A percentile compares a stretch with the other conserved stretches of the same genome.
Evolutionary conservation across 768 basidiomycete genomes (phyloP).

Genomic region (Tremella fuciformis): DNA sequence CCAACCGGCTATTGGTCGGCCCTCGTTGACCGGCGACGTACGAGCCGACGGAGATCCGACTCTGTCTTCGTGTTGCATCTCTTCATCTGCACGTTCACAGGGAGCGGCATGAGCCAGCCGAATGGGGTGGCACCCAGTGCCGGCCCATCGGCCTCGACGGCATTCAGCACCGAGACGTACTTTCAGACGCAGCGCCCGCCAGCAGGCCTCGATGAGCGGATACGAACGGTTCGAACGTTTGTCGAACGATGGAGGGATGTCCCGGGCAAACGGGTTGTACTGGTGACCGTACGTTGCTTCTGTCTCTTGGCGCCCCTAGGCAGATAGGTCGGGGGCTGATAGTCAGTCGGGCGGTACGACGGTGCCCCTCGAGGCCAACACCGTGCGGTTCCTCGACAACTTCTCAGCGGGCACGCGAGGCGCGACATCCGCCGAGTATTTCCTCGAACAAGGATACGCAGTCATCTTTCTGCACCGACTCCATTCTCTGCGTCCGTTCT

Average conservation of each 20-base stretch:
- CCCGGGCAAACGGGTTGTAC: conserved; percentile 71
- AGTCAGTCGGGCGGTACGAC: conserved; percentile 93
- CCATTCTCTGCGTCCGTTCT: conserved; percentile 96
- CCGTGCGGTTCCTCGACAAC: conserved; percentile 97
- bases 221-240: conserved; percentile 68
- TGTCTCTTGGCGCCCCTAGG: conserved; percentile 4
- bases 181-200: conserved; percentile 85
- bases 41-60: too few species aligned
- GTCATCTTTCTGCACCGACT: conserved; percentile 99
- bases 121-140: neutral
- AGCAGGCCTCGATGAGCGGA: conserved; percentile 60
- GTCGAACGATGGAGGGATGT: conserved; percentile 63
- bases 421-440: conserved; percentile 96
- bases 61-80: too few species aligned
- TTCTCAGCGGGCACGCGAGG: conserved; percentile 98
- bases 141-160: conserved; percentile 5
- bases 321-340: neutral
- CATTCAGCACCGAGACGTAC: conserved; percentile 82
- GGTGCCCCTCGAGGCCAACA: conserved; percentile 95
- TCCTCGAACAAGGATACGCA: conserved; percentile 80
- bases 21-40: too few species aligned
- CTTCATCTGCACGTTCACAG: neutral
- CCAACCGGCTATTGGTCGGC: too few species aligned
- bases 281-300: conserved; percentile 75
- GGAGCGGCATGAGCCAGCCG: neutral